Conservation (phyloP, 2,329 filamentous ascomycete genomes). For the Arthrinium phaeospermum region DNA sequence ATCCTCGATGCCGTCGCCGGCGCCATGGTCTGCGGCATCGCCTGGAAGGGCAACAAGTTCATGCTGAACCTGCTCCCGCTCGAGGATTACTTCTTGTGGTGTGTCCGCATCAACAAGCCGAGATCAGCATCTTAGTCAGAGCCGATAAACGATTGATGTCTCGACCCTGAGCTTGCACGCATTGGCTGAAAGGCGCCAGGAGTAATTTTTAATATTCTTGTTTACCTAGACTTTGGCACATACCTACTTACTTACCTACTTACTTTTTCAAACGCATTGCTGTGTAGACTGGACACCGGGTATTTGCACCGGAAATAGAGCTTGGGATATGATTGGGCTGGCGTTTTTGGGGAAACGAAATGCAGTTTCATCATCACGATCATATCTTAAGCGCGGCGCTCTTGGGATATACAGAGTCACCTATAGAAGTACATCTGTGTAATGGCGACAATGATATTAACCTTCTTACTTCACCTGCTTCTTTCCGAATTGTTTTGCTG, state of each 20-base stretch:
- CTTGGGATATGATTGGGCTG: background rate
- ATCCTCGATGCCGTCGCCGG: conserved; percentile 74
- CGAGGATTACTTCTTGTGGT: conserved; percentile 72
- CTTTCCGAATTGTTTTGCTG: background rate
- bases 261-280: background rate
- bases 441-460: background rate
- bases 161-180: background rate
- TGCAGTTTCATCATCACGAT: background rate
- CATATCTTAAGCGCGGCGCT: background rate
- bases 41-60: conserved; percentile 61
- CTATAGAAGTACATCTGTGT: background rate
- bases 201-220: background rate
- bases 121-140: background rate
- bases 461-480: background rate
- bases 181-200: background rate
- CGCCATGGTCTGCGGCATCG: conserved; percentile 66
- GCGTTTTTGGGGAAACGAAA: background rate
- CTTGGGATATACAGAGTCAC: background rate
- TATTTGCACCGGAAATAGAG: background rate
- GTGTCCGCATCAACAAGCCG: conserved; percentile 70
- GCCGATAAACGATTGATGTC: background rate
- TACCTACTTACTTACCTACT: background rate
- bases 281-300: background rate
- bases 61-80: conserved; percentile 68
- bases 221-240: background rate